phyloP scores from a whole-genome alignment of 345 rosid genomes.

The Arabidopsis suecica region DNA sequence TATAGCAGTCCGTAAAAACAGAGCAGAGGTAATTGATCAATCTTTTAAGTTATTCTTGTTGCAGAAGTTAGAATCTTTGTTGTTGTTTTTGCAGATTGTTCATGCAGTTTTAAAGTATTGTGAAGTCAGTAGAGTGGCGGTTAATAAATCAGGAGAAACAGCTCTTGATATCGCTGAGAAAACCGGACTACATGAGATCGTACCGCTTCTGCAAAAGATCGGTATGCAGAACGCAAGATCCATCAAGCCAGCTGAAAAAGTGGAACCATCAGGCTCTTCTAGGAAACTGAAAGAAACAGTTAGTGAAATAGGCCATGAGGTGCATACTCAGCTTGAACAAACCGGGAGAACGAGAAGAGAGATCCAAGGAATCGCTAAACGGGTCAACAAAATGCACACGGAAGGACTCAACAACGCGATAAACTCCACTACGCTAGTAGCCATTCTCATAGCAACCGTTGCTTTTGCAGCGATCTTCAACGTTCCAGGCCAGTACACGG shows the following conservation, averaged over 20 bases:
- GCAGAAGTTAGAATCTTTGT: not conserved
- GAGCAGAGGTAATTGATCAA: constrained; percentile 59
- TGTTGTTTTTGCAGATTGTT: constrained; percentile 62
- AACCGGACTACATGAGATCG: constrained; percentile 52
- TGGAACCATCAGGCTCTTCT: constrained; percentile 47
- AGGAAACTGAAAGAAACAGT: constrained; percentile 80
- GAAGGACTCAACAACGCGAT: constrained; percentile 96
- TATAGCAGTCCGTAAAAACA: constrained; percentile 72
- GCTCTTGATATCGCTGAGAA: constrained; percentile 80
- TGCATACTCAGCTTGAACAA: constrained; percentile 78
- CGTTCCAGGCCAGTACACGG: constrained; percentile 83
- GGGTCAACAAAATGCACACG: constrained; percentile 73
- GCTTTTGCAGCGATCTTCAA: constrained; percentile 93
- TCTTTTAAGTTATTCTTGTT: not conserved
- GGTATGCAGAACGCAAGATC: constrained; percentile 65
- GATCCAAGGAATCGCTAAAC: constrained; percentile 80
- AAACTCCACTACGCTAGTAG: constrained; percentile 85
- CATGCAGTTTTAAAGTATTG: constrained; percentile 47
- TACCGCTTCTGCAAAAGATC: constrained; percentile 55
- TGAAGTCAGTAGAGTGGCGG: constrained; percentile 55
- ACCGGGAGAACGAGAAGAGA: constrained; percentile 69
- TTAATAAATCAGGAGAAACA: constrained; percentile 76
- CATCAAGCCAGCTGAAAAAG: constrained; percentile 48
- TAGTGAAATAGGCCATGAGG: constrained; percentile 88
- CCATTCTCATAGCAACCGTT: constrained; percentile 90